Evolutionary conservation across 352 stramenopile species (phyloP), one percentile per base, ranked within the genome.

Genomic region (Blastocystis sp.): DNA sequence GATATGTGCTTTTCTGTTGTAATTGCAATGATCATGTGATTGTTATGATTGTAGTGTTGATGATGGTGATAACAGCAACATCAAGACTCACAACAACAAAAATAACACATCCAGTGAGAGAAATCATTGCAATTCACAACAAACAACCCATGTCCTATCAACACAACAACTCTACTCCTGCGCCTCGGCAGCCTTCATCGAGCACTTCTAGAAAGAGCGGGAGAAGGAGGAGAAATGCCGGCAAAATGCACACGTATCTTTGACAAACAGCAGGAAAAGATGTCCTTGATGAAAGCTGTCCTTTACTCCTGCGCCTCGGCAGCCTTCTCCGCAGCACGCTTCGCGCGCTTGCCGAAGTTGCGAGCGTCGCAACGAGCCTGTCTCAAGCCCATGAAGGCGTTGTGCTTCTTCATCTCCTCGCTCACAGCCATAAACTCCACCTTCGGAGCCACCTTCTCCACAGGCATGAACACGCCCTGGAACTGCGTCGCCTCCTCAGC

Each of bases 181-280:
- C n/a, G 64, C 57, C 54, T 84, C 74, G 19, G 64, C 64, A 68
- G 78, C 78, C 40, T 69, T 69, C 38, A 34, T 63, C 88, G 90
- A 91, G 87, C 91, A 87, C 19, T 89, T 89, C 81, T 94, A 93
- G 24, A 74, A 14, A 11, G 14, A 11, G 28, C 11, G 62, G 28
- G 62, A 52, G n/a, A 96, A 89, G 78, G 91, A 90, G 14, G 90
- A 89, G 91, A 94, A 93, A 74, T 94, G 92, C 89, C 95, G 91
- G 61, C 90, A 78, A 87, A 89, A 87, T 17, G 79, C 89, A 24
- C 90, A 90, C 88, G 89, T 89, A 17, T 89, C 81, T 87, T 95
- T 90, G 61, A 34, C 28, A 34, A 34, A 34, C 28, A 34, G 28
- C 28, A 34, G 28, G 28, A 34, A 34, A 34, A 34, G 28, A 34